Evolutionary conservation across 306 rosid species (phyloP).

Genomic region (Mimosa pudica): DNA sequence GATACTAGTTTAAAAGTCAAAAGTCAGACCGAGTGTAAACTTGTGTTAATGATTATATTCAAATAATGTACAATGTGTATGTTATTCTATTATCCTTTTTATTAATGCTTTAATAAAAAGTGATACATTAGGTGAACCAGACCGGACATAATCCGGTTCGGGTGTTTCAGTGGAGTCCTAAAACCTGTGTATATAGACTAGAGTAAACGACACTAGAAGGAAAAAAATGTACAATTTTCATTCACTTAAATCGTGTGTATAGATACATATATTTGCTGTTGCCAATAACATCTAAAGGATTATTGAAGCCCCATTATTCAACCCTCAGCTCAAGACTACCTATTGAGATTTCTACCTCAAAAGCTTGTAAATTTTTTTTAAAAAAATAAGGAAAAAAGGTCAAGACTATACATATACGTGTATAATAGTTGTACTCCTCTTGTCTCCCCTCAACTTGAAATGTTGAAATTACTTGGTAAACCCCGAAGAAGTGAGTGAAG

Average conservation of each 20-base stretch:
- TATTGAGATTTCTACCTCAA: neutral
- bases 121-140: too few relatives aligned
- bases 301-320: neutral
- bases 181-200: too few relatives aligned
- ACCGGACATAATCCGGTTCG: too few relatives aligned
- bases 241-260: constrained; percentile 1
- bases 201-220: neutral
- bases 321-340: neutral
- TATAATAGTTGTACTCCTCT: neutral
- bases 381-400: neutral
- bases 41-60: too few relatives aligned
- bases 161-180: too few relatives aligned
- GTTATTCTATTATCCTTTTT: too few relatives aligned
- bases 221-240: constrained; percentile 7
- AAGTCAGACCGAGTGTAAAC: too few relatives aligned
- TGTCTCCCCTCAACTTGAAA: neutral
- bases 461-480: neutral
- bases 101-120: too few relatives aligned
- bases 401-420: neutral
- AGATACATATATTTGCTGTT: constrained; percentile 6
- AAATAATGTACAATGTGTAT: too few relatives aligned
- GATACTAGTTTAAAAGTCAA: too few relatives aligned
- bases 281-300: constrained; percentile 11
- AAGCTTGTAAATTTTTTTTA: neutral
- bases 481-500: neutral